Percentiles rank a stretch among this genome's conserved stretches.
Evolutionary conservation across 1,139 yeast genomes (phyloP).

Genomic region (Pichia sp.): DNA sequence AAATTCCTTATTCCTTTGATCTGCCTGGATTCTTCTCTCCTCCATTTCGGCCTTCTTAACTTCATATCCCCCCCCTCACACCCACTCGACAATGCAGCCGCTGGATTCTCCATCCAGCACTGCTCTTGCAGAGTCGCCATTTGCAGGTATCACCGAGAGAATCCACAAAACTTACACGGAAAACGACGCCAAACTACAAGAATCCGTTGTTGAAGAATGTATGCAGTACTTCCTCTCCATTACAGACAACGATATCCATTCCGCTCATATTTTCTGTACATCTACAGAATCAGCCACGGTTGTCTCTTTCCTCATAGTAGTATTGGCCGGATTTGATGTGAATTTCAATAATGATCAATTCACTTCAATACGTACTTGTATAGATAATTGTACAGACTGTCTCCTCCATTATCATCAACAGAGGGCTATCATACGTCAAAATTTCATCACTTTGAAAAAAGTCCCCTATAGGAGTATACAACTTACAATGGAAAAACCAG

Average conservation of each 20-base stretch:
- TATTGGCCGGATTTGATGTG: conserved; percentile 14
- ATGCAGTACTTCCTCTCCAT: conserved; percentile 10
- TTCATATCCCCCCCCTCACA: no score
- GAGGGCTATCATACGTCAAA: conserved; percentile 43
- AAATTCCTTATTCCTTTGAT: no score
- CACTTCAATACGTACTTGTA: conserved; percentile 19
- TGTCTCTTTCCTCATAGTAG: conserved; percentile 12
- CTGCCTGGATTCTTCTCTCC: no score
- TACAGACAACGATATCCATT: background rate
- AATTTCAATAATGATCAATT: conserved; percentile 12
- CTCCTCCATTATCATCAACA: conserved; percentile 44
- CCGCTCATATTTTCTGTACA: conserved; percentile 12
- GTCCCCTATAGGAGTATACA: conserved; percentile 43
- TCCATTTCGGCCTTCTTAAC: no score
- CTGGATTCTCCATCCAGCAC: no score
- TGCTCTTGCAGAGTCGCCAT: no score
- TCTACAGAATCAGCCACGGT: conserved; percentile 10
- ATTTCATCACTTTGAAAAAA: conserved; percentile 43
- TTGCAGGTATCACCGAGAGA: conserved; percentile 7
- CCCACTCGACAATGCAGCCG: no score
- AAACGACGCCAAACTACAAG: conserved; percentile 11
- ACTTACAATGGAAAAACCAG: conserved; percentile 42
- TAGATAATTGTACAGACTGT: conserved; percentile 47
- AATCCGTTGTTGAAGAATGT: conserved; percentile 13
- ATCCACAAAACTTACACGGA: conserved; percentile 9